Base-by-base conservation (phyloP, 2,329 filamentous ascomycete genomes). In the Epichloe aotearoae region DNA sequence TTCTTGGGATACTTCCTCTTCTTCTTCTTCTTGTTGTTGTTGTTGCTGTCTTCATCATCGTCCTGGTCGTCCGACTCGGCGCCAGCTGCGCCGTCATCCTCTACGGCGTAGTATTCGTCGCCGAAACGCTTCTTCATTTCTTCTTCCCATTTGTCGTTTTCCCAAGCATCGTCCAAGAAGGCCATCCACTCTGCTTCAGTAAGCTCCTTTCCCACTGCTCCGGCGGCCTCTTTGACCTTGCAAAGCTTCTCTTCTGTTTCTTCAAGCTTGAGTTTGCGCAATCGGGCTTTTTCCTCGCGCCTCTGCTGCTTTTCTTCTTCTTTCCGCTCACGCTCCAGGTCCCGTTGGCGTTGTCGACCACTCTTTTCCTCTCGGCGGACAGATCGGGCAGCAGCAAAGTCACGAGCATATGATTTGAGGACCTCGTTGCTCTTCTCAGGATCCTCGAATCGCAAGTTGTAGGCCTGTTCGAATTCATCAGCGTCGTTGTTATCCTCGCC, bases 401-500 rank as follows among this genome's bases (percentile, higher is more conserved):
- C 88, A 80, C 91, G 84, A 51, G 91, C 85, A 69, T 96, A 95
- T 5, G 90, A 88, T 61, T 85, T 82, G 34, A 98, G 73, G 47
- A 86, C 83, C 67, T 95, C 88, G 63, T 96, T 96, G 59, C 87
- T 83, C 63, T 87, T 89, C 53, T 78, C 78, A 0, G 93, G 89
- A 60, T 97, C 87, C 65, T 98, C 93, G 62, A 98, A 98, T 36
- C 93, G 85, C 69, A 96, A 71, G 69, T 98, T 98, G 71, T 95
- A 98, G 4, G 90, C 90, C 56, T 86, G 78, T 69, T 98, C 93
- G 61, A 91, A 95, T 54, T 84, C 81, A 43, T 97, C 91, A 26
- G 90, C 90, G 33, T 86, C 82, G 46, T 88, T 74, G 3, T 75
- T 88, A 2, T 75, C 88, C 48, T 95, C 88, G 56, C 93, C 90